Evolutionary conservation across 441 rosid genomes (phyloP).

Genomic region (Codiaeum variegatum): DNA sequence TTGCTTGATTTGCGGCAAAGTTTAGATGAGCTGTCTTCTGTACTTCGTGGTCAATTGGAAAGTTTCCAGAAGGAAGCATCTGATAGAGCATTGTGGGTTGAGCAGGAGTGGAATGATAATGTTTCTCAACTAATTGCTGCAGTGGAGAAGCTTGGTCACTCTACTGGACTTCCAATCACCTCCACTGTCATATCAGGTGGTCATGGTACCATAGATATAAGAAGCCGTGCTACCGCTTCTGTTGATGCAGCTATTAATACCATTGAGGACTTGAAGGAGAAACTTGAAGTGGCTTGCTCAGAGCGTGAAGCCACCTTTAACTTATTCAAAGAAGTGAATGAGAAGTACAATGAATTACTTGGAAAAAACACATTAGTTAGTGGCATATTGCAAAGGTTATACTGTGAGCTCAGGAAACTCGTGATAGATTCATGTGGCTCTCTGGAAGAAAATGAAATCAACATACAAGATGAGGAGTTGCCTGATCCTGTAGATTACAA

Average conservation of each 20-base stretch:
- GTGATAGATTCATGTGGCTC: slow-evolving; percentile 41
- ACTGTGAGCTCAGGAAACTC: slow-evolving; percentile 52
- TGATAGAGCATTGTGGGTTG: slow-evolving; percentile 48
- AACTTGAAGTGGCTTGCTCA: slow-evolving; percentile 44
- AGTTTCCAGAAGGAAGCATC: slow-evolving; percentile 51
- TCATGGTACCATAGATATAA: slow-evolving; percentile 41
- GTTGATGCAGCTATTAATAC: slow-evolving; percentile 52
- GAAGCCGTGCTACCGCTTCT: slow-evolving; percentile 44
- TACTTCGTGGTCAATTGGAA: slow-evolving; percentile 50
- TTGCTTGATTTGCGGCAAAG: slow-evolving; percentile 50
- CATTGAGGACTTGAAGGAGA: slow-evolving; percentile 58
- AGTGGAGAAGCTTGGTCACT: slow-evolving; percentile 60
- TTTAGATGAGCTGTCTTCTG: slow-evolving; percentile 45
- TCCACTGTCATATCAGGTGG: slow-evolving; percentile 27
- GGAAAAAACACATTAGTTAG: slow-evolving; percentile 43
- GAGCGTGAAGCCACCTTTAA: slow-evolving; percentile 44
- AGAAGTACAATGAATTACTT: slow-evolving; percentile 43
- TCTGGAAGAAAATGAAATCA: slow-evolving; percentile 30
- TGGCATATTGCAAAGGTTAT: slow-evolving; percentile 38
- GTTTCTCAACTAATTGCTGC: slow-evolving; percentile 47
- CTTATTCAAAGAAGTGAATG: slow-evolving; percentile 44
- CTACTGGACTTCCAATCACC: slow-evolving; percentile 32
- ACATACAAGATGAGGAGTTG: slow-evolving; percentile 31
- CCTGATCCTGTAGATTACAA: slow-evolving; percentile 44
- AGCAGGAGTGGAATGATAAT: slow-evolving; percentile 53